Evolutionary conservation across 495 filamentous ascomycete species (phyloP), one percentile per base, ranked within the genome.

Genomic region (Pyrenula massariospora): DNA sequence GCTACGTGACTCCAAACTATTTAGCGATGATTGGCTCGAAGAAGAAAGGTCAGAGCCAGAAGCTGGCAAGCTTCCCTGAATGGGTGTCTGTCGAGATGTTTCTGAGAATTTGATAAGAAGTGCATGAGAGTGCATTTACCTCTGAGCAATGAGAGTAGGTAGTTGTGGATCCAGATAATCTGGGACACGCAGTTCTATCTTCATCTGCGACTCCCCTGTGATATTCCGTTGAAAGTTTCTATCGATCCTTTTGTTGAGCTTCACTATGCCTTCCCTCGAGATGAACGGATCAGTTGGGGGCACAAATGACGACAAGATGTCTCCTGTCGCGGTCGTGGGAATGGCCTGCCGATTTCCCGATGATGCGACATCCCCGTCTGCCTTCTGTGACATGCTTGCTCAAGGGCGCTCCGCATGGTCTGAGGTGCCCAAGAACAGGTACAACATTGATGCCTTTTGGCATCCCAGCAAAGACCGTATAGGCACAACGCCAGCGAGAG

Each of bases 311-410:
- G 31, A 42, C 31, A 42, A 42, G 15, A 8, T 15, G 31, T 8
- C 22, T 74, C 80, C 80, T 1, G 76, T 84, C 54, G 82, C 81
- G 19, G 72, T 85, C 25, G 67, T 84, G 54, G 81, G 82, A 48
- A 74, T 84, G 68, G 73, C 75, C 22, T 80, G 80, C 57, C 76
- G 80, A 12, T 75, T 84, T 61, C 80, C 82, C n/a, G 79, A 77
- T 21, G 72, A 73, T 52, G 70, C 75, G 48, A 67, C 73, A 22
- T 73, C 56, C 56, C 74, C 77, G 15, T 70, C 73, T 42, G 73
- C 70, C 52, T 73, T 86, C 54, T 87, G 82, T 81, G 63, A 84
- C 24, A 73, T 86, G 59, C 60, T 82, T 23, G 66, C 68, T 42
- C 64, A 77, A 25, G 77, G 75, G 11, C 70, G 70, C 25, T 76